Percentiles rank a stretch among this genome's conserved stretches.
These are phyloP conservation scores for Suhomyces choctaworum DNA, from an alignment of 1,139 yeast species.

Conservation along the genomic window DNA sequence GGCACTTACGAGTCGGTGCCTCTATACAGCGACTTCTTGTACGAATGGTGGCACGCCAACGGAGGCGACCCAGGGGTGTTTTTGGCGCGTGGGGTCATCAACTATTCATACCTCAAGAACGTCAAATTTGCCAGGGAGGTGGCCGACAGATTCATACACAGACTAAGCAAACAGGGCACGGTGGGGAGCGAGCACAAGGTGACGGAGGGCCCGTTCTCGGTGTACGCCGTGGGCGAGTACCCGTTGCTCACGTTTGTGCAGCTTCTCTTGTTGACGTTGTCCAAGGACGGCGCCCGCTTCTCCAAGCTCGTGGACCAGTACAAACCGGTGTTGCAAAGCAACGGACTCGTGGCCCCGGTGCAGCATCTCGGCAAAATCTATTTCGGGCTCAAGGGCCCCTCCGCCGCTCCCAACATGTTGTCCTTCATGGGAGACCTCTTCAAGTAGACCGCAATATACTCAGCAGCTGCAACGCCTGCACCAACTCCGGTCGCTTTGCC, in stretches of 20 bases:
- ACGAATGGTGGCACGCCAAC: constrained; percentile 53
- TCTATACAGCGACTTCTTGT: constrained; percentile 54
- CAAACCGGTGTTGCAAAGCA: constrained; percentile 30
- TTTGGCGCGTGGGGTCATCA: constrained; percentile 63
- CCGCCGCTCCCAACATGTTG: constrained; percentile 52
- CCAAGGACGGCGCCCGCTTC: constrained; percentile 52
- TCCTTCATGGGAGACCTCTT: constrained; percentile 86
- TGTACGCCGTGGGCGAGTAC: constrained; percentile 25
- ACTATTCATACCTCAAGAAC: constrained; percentile 66
- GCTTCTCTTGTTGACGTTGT: constrained; percentile 62
- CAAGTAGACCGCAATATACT: constrained; percentile 35
- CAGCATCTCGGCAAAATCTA: constrained; percentile 51
- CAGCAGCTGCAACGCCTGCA: constrained; percentile 62
- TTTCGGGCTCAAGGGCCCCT: constrained; percentile 27
- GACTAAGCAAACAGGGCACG: constrained; percentile 21
- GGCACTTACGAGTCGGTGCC: constrained; percentile 65
- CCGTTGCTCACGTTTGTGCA: constrained; percentile 67
- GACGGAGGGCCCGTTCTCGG: constrained; percentile 17
- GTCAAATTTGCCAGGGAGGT: constrained; percentile 56
- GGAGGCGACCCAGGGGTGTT: constrained; percentile 56
- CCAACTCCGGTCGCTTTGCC: constrained; percentile 68
- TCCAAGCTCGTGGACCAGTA: constrained; percentile 51
- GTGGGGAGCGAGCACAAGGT: constrained; percentile 15
- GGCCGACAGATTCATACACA: constrained; percentile 38
- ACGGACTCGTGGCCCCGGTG: constrained; percentile 41